A percentile compares a stretch with the other conserved stretches of the same genome.
phyloP scores from a whole-genome alignment of 2,329 filamentous ascomycete species.

The Exophiala dermatitidis region DNA sequence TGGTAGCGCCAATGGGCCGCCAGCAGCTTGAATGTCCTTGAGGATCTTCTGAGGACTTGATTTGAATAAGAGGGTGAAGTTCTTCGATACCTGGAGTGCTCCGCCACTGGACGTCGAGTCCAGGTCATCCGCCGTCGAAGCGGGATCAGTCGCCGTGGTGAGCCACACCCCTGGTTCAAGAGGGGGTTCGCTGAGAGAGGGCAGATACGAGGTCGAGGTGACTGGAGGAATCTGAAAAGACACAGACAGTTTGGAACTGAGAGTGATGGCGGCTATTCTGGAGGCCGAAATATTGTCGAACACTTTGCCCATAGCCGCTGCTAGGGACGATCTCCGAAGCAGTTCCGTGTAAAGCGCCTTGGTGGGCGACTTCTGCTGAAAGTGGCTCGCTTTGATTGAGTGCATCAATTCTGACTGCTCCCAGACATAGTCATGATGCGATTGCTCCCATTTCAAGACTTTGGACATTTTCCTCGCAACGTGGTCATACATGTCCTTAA shows the following conservation, averaged over 20 bases:
- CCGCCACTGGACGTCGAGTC: constrained; percentile 38
- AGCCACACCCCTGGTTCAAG: constrained; percentile 67
- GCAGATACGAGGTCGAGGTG: constrained; percentile 64
- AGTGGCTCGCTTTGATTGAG: constrained; percentile 53
- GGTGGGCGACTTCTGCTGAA: constrained; percentile 13
- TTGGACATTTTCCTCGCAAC: constrained; percentile 89
- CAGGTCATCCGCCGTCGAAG: constrained; percentile 49
- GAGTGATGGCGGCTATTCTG: constrained; percentile 69
- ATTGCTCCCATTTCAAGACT: constrained; percentile 86
- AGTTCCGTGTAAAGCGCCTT: constrained; percentile 36
- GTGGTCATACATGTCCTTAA: constrained; percentile 79
- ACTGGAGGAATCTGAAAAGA: constrained; percentile 56
- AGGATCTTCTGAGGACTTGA: constrained; percentile 77
- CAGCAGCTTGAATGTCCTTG: constrained; percentile 59
- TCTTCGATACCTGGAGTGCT: constrained; percentile 63
- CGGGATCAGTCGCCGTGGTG: constrained; percentile 73
- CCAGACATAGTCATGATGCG: constrained; percentile 83
- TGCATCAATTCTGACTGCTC: constrained; percentile 80
- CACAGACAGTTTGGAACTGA: constrained; percentile 45
- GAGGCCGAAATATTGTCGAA: constrained; percentile 75
- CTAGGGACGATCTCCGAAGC: constrained; percentile 63
- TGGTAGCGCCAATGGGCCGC: constrained; percentile 65
- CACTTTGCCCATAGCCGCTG: constrained; percentile 72
- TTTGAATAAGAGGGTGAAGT: constrained; percentile 78
- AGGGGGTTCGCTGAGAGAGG: constrained; percentile 59